Evolutionary conservation across 805 yeast species (phyloP).

Genomic region (Nakazawaea wyomingensis): DNA sequence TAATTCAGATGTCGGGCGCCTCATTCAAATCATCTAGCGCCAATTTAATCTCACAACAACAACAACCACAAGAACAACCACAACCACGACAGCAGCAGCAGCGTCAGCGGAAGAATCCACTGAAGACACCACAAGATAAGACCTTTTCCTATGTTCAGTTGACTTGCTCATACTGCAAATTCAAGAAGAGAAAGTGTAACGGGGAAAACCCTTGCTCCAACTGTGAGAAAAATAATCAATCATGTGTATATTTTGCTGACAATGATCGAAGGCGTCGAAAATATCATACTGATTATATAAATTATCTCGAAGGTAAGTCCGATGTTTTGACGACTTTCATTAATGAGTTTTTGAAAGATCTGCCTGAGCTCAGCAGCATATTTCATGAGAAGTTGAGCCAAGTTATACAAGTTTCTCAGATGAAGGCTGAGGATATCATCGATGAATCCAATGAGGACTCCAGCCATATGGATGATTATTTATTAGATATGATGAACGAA

Average conservation of each 20-base stretch:
- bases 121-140: neutral
- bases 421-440: constrained; percentile 20
- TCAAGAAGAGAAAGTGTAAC: constrained; percentile 19
- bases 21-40: neutral
- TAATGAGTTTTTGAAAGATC: constrained; percentile 18
- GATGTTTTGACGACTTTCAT: constrained; percentile 20
- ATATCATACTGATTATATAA: constrained; percentile 28
- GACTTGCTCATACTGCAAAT: constrained; percentile 17
- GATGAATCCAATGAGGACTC: constrained; percentile 1
- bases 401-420: constrained; percentile 23
- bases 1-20: neutral
- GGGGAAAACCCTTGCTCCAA: constrained; percentile 22
- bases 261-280: constrained; percentile 28
- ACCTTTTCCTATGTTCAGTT: constrained; percentile 8
- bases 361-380: constrained; percentile 14
- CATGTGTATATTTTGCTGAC: constrained; percentile 19
- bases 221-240: constrained; percentile 17
- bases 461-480: constrained; percentile 2
- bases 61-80: neutral
- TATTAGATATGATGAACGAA: constrained; percentile 6
- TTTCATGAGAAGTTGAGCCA: constrained; percentile 19
- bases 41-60: neutral
- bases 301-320: constrained; percentile 22
- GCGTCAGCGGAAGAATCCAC: too few relatives aligned
- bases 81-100: too few relatives aligned